Conservation (phyloP, 306 rosid species). For the Vigna nakashimae region DNA sequence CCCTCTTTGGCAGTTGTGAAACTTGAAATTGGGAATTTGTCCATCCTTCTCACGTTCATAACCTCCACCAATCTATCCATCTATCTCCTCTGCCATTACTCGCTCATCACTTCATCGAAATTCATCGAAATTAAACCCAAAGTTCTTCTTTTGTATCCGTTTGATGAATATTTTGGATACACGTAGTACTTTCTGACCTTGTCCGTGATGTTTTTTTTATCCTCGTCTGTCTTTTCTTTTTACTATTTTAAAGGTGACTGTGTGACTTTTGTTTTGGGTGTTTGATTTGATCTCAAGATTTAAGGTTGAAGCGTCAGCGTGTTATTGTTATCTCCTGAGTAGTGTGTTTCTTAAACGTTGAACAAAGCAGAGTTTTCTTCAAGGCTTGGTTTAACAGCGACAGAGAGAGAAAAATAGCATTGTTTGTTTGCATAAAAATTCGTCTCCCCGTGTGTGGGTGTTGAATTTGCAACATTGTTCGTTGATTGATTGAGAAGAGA, state of each 20-base stretch:
- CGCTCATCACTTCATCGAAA: neutral
- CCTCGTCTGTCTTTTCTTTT: neutral
- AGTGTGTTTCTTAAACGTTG: slow-evolving; percentile 49
- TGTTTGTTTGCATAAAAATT: slow-evolving; percentile 35
- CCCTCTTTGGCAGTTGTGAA: too few species aligned
- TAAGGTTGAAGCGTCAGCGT: slow-evolving; percentile 43
- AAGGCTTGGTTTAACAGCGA: slow-evolving; percentile 50
- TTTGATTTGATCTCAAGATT: slow-evolving; percentile 54
- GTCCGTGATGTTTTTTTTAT: neutral
- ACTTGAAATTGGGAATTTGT: too few species aligned
- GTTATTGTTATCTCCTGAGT: neutral
- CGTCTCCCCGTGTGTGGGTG: slow-evolving; percentile 38
- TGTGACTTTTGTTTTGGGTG: slow-evolving; percentile 20
- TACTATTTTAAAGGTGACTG: slow-evolving; percentile 3
- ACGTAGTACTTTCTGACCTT: slow-evolving; percentile 2
- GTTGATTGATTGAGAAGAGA: slow-evolving; percentile 12
- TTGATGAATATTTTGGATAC: slow-evolving; percentile 30
- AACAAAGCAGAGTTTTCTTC: slow-evolving; percentile 66
- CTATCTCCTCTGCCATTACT: slow-evolving; percentile 1
- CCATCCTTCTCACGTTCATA: too few species aligned
- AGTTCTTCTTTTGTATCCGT: slow-evolving; percentile 30
- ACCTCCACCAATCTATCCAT: neutral
- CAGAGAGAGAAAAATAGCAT: neutral
- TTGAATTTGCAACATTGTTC: slow-evolving; percentile 56
- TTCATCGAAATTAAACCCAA: slow-evolving; percentile 20